A percentile compares a stretch with the other conserved stretches of the same genome.
phyloP scores from a whole-genome alignment of 352 stramenopile species.

The Phytophthora brassicae region DNA sequence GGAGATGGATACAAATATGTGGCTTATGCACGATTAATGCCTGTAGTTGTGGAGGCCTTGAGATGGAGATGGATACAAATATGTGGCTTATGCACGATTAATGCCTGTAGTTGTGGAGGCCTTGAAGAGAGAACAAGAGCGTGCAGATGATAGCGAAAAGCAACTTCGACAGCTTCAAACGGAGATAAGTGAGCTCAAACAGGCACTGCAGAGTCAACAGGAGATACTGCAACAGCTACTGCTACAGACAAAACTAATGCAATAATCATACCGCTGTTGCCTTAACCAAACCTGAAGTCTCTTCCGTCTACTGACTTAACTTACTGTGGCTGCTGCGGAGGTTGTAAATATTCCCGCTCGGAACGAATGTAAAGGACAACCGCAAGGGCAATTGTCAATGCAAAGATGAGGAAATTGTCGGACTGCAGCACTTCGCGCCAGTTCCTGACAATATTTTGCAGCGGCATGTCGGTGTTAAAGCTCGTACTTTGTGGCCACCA shows the following conservation, averaged over 20 bases:
- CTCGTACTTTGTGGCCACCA: slow-evolving; percentile 36
- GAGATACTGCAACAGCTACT: slow-evolving; percentile 18
- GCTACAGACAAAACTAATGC: slow-evolving; percentile 10
- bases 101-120: slow-evolving; percentile 81
- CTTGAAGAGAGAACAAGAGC: slow-evolving; percentile 51
- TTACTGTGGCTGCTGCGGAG: slow-evolving; percentile 22
- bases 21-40: slow-evolving; percentile 78
- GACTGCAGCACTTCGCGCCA: slow-evolving; percentile 54
- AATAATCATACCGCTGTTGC: slow-evolving; percentile 39
- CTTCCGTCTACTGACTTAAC: slow-evolving; percentile 18
- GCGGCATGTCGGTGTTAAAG: slow-evolving; percentile 11
- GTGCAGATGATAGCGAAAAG: slow-evolving; percentile 20
- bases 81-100: slow-evolving; percentile 84
- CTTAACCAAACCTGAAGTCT: slow-evolving; percentile 5
- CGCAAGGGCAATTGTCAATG: slow-evolving; percentile 59
- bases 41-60: too few species aligned
- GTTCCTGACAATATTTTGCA: slow-evolving; percentile 19
- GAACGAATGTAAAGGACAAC: slow-evolving; percentile 79
- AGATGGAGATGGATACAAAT: slow-evolving; percentile 81
- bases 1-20: slow-evolving; percentile 85
- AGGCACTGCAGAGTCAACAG: slow-evolving; percentile 15
- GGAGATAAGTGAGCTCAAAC: slow-evolving; percentile 21
- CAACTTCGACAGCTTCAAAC: slow-evolving; percentile 17
- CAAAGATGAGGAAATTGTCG: slow-evolving; percentile 67
- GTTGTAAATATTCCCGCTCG: slow-evolving; percentile 61